These are phyloP conservation scores for Dimargaris cristalligena DNA, from an alignment of 192 early-diverging fungal genomes.

Conservation along the genomic window DNA sequence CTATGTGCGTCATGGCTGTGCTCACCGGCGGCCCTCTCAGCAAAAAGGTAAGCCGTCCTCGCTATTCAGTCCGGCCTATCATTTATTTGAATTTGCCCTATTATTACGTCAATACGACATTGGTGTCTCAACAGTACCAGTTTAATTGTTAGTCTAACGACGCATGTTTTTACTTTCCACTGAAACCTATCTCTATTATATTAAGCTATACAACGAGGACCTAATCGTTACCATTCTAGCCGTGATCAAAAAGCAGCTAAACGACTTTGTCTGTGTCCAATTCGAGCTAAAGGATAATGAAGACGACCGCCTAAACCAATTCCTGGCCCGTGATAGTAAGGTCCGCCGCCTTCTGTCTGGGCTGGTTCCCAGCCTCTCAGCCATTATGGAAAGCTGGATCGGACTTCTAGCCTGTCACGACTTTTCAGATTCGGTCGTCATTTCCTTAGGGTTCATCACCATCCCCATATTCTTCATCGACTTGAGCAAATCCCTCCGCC, in stretches of 20 bases:
- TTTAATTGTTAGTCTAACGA: no score
- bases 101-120: no score
- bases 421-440: conserved; percentile 3
- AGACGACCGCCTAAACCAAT: not conserved
- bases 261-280: not conserved
- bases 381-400: not conserved
- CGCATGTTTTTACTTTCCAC: no score
- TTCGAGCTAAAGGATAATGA: not conserved
- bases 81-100: no score
- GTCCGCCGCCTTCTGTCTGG: not conserved
- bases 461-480: conserved; percentile 2
- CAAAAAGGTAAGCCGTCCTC: no score
- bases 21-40: not conserved
- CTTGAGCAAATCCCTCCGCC: not conserved
- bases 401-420: not conserved
- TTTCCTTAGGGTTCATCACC: not conserved
- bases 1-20: not conserved
- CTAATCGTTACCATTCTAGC: not conserved
- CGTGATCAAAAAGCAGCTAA: not conserved
- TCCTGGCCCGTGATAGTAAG: not conserved
- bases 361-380: not conserved
- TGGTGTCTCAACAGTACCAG: no score
- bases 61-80: no score
- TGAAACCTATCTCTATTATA: no score
- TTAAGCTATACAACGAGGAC: conserved; percentile 8